Evolutionary conservation across 164 flowering plant species (phyloP).

Genomic region (Dillenia turbinata): DNA sequence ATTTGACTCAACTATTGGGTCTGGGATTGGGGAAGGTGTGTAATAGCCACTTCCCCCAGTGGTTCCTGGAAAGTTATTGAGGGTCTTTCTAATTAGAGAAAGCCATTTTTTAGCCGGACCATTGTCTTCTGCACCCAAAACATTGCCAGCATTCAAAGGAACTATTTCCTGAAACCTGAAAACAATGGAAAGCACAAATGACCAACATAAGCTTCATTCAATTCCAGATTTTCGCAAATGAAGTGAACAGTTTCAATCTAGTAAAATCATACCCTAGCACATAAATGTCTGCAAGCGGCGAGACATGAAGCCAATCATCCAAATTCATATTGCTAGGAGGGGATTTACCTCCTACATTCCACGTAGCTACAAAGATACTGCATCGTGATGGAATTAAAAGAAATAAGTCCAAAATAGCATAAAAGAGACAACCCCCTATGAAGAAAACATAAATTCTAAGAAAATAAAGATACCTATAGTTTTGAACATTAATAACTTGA

Average conservation of each 20-base stretch:
- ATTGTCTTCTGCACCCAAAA: slow-evolving; percentile 35
- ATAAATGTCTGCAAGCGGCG: slow-evolving; percentile 37
- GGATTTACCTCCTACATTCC: slow-evolving; percentile 42
- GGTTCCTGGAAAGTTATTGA: slow-evolving; percentile 34
- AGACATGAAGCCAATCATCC: slow-evolving; percentile 35
- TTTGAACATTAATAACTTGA: slow-evolving; percentile 25
- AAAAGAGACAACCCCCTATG: not conserved
- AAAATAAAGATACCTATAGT: slow-evolving; percentile 18
- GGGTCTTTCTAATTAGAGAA: slow-evolving; percentile 26
- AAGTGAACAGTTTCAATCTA: not conserved
- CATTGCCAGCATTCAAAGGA: slow-evolving; percentile 37
- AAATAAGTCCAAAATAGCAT: not conserved
- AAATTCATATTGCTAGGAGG: slow-evolving; percentile 32
- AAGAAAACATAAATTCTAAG: not conserved
- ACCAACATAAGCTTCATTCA: not conserved
- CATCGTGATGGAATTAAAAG: slow-evolving; percentile 1
- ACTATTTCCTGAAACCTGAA: slow-evolving; percentile 39
- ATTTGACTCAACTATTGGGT: slow-evolving; percentile 27
- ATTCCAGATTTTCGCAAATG: not conserved
- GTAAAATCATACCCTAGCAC: slow-evolving; percentile 30
- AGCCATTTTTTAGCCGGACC: slow-evolving; percentile 38
- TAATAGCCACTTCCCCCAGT: slow-evolving; percentile 26
- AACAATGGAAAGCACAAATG: not conserved
- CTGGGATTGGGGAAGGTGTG: slow-evolving; percentile 33
- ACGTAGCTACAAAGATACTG: slow-evolving; percentile 36